Evolutionary conservation across 495 filamentous ascomycete species (phyloP).

Genomic region (Clavariopsis aquatica): DNA sequence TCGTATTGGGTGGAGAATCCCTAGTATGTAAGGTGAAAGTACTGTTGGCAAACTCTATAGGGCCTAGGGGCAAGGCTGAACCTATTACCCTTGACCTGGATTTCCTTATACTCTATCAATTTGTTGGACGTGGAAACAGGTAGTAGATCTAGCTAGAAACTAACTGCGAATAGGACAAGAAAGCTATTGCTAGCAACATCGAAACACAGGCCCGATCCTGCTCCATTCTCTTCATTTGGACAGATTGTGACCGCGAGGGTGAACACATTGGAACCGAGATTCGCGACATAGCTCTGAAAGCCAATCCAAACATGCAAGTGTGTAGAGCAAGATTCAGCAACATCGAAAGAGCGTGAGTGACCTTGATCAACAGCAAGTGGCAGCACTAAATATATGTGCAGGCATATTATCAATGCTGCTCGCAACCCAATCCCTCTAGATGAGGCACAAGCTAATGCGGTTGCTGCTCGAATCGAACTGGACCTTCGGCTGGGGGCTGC

Average conservation of each 20-base stretch:
- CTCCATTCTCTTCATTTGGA: constrained; percentile 88
- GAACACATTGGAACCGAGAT: constrained; percentile 97
- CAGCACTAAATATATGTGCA: constrained; percentile 5
- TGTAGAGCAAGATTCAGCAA: constrained; percentile 92
- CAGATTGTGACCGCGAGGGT: constrained; percentile 96
- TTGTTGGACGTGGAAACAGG: too few relatives aligned
- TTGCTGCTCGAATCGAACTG: constrained; percentile 85
- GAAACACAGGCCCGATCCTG: constrained; percentile 67
- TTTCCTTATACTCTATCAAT: too few relatives aligned
- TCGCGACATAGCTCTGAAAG: constrained; percentile 71
- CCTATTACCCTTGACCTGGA: too few relatives aligned
- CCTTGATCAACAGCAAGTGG: background rate
- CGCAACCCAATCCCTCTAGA: constrained; percentile 74
- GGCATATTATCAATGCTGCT: constrained; percentile 84
- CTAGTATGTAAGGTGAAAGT: too few relatives aligned
- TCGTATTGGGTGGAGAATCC: too few relatives aligned
- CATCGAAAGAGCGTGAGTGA: constrained; percentile 80
- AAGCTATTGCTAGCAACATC: constrained; percentile 82
- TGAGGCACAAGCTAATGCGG: constrained; percentile 82
- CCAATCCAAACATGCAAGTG: constrained; percentile 72
- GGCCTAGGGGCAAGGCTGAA: too few relatives aligned
- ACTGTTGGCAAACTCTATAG: too few relatives aligned
- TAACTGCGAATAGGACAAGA: constrained; percentile 63
- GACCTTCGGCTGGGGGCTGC: constrained; percentile 88
- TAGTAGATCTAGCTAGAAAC: too few relatives aligned